Percentiles rank a stretch among this genome's conserved stretches.
Evolutionary conservation across 2,329 filamentous ascomycete genomes (phyloP).

Genomic region (Zopfia rhizophila): DNA sequence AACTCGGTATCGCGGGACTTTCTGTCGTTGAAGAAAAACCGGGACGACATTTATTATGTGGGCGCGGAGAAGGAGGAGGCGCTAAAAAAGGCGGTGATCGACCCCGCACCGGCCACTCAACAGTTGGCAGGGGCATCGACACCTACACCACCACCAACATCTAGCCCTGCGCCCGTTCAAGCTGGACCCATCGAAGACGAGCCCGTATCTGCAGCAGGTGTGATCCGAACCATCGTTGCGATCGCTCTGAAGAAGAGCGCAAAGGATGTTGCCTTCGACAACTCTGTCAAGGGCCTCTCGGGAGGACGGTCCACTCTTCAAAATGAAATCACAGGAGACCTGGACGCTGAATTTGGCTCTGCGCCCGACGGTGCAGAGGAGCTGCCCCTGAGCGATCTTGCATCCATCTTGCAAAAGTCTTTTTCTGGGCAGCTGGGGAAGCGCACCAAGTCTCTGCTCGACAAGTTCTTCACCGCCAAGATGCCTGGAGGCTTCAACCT

Average conservation of each 20-base stretch:
- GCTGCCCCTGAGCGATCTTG: conserved; percentile 47
- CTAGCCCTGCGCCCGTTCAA: conserved; percentile 6
- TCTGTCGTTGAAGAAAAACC: conserved; percentile 22
- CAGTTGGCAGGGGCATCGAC: background rate
- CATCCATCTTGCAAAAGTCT: conserved; percentile 36
- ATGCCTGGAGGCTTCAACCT: conserved; percentile 25
- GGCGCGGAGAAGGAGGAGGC: conserved; percentile 15
- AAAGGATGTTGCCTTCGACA: conserved; percentile 33
- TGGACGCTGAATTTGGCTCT: conserved; percentile 53
- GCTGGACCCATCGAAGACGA: conserved; percentile 19
- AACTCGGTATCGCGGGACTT: conserved; percentile 19
- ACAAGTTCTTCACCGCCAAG: conserved; percentile 20
- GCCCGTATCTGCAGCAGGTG: conserved; percentile 31
- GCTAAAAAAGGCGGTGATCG: conserved; percentile 1
- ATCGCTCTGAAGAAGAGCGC: conserved; percentile 40
- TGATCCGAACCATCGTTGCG: conserved; percentile 41
- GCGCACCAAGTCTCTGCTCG: conserved; percentile 24
- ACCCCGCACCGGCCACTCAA: background rate
- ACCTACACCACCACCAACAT: conserved; percentile 1
- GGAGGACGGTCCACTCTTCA: conserved; percentile 56
- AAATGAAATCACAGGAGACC: conserved; percentile 58
- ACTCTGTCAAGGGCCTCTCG: conserved; percentile 48
- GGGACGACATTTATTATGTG: conserved; percentile 22
- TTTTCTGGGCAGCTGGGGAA: conserved; percentile 48
- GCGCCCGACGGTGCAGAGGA: conserved; percentile 55